A percentile compares a stretch with the other conserved stretches of the same genome.
phyloP scores from a whole-genome alignment of 1,284 basidiomycete genomes.

The Melampsora americana region DNA sequence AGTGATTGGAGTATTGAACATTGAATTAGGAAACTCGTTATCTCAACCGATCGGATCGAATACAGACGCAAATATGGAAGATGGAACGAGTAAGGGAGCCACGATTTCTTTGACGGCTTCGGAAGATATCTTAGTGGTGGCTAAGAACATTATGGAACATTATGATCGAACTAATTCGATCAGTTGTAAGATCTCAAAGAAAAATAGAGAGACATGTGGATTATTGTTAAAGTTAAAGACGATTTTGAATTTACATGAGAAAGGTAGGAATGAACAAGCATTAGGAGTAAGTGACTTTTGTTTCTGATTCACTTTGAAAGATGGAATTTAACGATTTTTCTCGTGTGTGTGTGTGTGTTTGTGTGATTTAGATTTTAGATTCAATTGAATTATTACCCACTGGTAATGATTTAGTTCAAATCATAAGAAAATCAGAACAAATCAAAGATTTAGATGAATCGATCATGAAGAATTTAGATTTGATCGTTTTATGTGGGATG shows the following conservation, averaged over 20 bases:
- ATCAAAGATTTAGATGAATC: slow-evolving; percentile 82
- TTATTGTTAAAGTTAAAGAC: slow-evolving; percentile 76
- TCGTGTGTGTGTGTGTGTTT: slow-evolving; percentile 2
- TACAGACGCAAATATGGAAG: slow-evolving; percentile 7
- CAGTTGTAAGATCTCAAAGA: slow-evolving; percentile 71
- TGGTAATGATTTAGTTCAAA: slow-evolving; percentile 76
- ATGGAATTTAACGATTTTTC: too few species aligned
- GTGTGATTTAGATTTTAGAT: slow-evolving; percentile 68
- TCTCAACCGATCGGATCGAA: slow-evolving; percentile 59
- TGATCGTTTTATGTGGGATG: slow-evolving; percentile 89
- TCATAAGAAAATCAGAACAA: slow-evolving; percentile 81
- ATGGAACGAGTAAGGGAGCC: slow-evolving; percentile 45
- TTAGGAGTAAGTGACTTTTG: slow-evolving; percentile 65
- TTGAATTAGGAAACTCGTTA: slow-evolving; percentile 80
- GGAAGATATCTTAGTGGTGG: slow-evolving; percentile 70
- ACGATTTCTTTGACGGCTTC: slow-evolving; percentile 65
- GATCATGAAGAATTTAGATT: slow-evolving; percentile 82
- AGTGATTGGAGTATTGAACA: slow-evolving; percentile 81
- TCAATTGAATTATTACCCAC: slow-evolving; percentile 84
- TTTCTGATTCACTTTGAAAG: too few species aligned
- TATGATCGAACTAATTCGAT: slow-evolving; percentile 78
- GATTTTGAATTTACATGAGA: slow-evolving; percentile 72
- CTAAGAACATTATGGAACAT: slow-evolving; percentile 75
- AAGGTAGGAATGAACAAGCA: slow-evolving; percentile 70
- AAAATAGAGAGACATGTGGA: slow-evolving; percentile 64